Conservation (phyloP, 495 filamentous ascomycete species). For the Hypoxylon fuscum region DNA sequence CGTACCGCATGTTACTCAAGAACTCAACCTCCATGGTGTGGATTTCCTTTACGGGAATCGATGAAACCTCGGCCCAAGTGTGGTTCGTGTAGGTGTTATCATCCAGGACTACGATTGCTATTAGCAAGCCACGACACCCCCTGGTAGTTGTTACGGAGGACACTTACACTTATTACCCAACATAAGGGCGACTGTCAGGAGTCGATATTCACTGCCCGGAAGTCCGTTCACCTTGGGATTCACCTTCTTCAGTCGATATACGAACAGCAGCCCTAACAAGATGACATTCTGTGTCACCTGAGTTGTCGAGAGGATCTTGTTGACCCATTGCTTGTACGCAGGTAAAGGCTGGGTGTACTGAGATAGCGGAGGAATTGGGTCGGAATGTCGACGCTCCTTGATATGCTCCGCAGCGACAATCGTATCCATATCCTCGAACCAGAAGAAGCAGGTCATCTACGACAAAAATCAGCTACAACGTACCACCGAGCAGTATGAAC, state of each 20-base stretch:
- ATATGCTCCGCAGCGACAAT: constrained; percentile 77
- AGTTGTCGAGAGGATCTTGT: constrained; percentile 88
- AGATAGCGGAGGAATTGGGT: constrained; percentile 64
- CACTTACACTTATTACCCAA: constrained; percentile 94
- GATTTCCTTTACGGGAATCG: constrained; percentile 92
- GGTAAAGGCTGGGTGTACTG: constrained; percentile 77
- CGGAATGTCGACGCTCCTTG: constrained; percentile 49
- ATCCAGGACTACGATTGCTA: constrained; percentile 73
- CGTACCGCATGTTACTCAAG: constrained; percentile 97
- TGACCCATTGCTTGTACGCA: constrained; percentile 93
- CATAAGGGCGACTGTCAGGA: constrained; percentile 97
- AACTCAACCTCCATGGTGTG: constrained; percentile 99
- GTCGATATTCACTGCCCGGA: constrained; percentile 91
- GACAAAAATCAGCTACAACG: constrained; percentile 13
- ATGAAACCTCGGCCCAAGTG: constrained; percentile 98
- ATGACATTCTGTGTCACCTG: constrained; percentile 98
- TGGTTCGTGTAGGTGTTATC: constrained; percentile 99
- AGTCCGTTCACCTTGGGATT: constrained; percentile 90
- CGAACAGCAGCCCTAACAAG: constrained; percentile 87
- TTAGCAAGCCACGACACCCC: constrained; percentile 10
- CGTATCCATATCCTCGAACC: constrained; percentile 91
- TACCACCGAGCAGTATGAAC: background rate
- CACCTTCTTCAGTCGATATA: constrained; percentile 89
- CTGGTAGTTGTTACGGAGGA: background rate
- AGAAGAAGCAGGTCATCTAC: constrained; percentile 95